phyloP scores from a whole-genome alignment of 257 asterid genomes.

The Salvia rosmarinus region DNA sequence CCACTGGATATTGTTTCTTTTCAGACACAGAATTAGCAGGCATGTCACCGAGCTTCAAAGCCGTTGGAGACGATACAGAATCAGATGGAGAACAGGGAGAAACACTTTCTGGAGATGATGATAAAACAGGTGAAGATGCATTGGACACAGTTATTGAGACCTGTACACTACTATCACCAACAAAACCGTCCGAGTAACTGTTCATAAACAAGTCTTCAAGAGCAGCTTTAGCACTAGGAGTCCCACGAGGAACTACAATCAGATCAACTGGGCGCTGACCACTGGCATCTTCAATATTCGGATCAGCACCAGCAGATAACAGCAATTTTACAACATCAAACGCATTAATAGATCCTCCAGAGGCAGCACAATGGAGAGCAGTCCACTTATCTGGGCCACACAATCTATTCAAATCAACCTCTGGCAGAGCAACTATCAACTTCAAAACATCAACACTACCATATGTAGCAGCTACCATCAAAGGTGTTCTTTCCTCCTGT shows the following conservation, averaged over 20 bases:
- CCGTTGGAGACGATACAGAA: constrained; percentile 51
- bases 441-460: constrained; percentile 82
- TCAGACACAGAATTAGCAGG: constrained; percentile 52
- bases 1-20: constrained; percentile 85
- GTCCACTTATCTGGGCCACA: constrained; percentile 81
- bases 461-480: constrained; percentile 93
- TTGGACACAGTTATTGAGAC: constrained; percentile 49
- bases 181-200: constrained; percentile 62
- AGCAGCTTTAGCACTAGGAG: constrained; percentile 50
- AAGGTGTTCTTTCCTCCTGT: constrained; percentile 73
- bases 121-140: constrained; percentile 66
- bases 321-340: constrained; percentile 63
- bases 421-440: constrained; percentile 78
- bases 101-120: constrained; percentile 65
- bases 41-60: constrained; percentile 45
- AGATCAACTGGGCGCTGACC: constrained; percentile 74
- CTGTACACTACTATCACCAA: constrained; percentile 49
- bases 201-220: constrained; percentile 67
- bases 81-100: constrained; percentile 76
- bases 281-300: constrained; percentile 65
- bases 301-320: constrained; percentile 90
- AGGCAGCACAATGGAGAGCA: constrained; percentile 95
- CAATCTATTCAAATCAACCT: constrained; percentile 73
- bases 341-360: constrained; percentile 68
- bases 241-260: constrained; percentile 61